Conservation (phyloP, 2,329 filamentous ascomycete genomes). For the Aureobasidium sp. region DNA sequence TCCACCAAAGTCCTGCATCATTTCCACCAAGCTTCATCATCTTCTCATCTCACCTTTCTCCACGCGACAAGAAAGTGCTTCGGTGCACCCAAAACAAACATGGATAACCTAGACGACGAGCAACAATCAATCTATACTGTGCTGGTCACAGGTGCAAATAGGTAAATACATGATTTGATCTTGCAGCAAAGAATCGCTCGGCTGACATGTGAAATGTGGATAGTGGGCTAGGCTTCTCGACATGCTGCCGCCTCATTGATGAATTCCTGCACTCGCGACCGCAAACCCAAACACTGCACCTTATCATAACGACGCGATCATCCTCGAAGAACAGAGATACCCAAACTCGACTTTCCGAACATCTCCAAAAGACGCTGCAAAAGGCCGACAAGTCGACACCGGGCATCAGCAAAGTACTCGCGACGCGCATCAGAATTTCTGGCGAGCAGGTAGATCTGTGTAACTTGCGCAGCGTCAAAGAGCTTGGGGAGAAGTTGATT, state of each 20-base stretch:
- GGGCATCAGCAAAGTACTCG: constrained; percentile 34
- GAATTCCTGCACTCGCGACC: constrained; percentile 71
- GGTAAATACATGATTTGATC: constrained; percentile 44
- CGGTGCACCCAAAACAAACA: not conserved
- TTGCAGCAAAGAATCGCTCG: not conserved
- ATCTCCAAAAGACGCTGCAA: constrained; percentile 47
- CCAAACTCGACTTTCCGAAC: constrained; percentile 53
- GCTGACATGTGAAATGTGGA: not conserved
- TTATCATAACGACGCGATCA: constrained; percentile 79
- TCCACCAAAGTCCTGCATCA: not conserved
- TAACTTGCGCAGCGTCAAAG: constrained; percentile 48
- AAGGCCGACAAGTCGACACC: constrained; percentile 29
- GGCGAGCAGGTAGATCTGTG: constrained; percentile 54
- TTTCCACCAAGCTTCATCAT: not conserved
- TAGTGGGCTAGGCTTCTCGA: constrained; percentile 82
- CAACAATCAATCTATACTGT: constrained; percentile 39
- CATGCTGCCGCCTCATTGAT: constrained; percentile 78
- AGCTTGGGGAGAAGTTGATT: constrained; percentile 45
- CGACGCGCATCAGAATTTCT: constrained; percentile 43
- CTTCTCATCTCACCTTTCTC: not conserved
- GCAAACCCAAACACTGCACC: constrained; percentile 60
- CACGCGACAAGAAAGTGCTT: not conserved
- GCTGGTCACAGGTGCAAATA: constrained; percentile 79
- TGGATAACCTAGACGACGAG: not conserved
- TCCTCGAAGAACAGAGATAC: constrained; percentile 67